Conservation (phyloP, 768 basidiomycete genomes). For the Pleurotus ostreatus region DNA sequence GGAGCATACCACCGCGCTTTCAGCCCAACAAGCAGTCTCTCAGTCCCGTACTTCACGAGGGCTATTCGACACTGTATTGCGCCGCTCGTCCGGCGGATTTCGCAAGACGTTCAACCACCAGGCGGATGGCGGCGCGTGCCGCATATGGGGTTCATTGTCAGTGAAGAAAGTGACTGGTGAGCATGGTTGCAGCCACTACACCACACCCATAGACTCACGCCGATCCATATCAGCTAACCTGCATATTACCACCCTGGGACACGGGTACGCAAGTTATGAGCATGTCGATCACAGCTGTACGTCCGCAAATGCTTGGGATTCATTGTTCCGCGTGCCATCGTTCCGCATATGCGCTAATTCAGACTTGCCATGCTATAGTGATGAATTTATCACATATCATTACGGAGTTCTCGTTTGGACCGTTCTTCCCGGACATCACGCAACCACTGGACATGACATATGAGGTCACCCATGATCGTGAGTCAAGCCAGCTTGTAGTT, state of each 20-base stretch:
- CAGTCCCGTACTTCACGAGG: slow-evolving; percentile 77
- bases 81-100: slow-evolving; percentile 41
- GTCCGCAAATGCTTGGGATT: slow-evolving; percentile 21
- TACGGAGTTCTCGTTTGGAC: slow-evolving; percentile 95
- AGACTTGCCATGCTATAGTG: slow-evolving; percentile 35
- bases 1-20: slow-evolving; percentile 62
- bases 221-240: slow-evolving; percentile 59
- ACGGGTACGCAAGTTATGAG: slow-evolving; percentile 84
- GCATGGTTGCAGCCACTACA: slow-evolving; percentile 3
- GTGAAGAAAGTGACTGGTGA: slow-evolving; percentile 89
- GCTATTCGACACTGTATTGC: slow-evolving; percentile 56
- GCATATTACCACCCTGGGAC: slow-evolving; percentile 91
- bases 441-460: slow-evolving; percentile 93
- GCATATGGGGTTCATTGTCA: slow-evolving; percentile 76
- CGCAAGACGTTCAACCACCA: slow-evolving; percentile 72
- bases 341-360: neutral
- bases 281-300: slow-evolving; percentile 85
- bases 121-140: slow-evolving; percentile 71
- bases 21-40: slow-evolving; percentile 63
- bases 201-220: too few relatives aligned
- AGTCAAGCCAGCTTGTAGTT: slow-evolving; percentile 22
- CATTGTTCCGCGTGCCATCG: neutral
- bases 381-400: slow-evolving; percentile 98
- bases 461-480: slow-evolving; percentile 66
- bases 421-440: slow-evolving; percentile 90